phyloP scores from a whole-genome alignment of 768 basidiomycete species.

The Leucosporidium creatinivorum region DNA sequence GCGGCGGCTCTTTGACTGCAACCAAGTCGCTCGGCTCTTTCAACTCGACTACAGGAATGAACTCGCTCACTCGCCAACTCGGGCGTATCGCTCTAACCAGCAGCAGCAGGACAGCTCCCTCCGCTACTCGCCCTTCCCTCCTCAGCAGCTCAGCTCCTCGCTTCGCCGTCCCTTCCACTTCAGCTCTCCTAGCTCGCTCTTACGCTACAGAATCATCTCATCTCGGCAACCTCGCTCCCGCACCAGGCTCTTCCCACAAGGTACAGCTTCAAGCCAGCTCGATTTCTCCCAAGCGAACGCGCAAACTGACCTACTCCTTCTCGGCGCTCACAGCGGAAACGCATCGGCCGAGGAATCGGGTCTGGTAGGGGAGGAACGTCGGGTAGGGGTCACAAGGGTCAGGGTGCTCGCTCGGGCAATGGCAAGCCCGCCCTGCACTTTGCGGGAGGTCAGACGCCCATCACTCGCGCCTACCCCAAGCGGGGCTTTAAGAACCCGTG shows the following conservation, averaged over 20 bases:
- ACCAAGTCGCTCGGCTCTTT: no score
- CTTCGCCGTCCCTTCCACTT: no score
- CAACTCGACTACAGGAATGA: not conserved
- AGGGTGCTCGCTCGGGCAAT: slow-evolving; percentile 82
- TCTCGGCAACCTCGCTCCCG: slow-evolving; percentile 68
- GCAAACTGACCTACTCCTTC: not conserved
- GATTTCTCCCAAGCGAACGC: not conserved
- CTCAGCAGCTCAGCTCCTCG: not conserved
- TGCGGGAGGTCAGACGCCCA: slow-evolving; percentile 94
- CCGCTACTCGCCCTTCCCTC: not conserved
- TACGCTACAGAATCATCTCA: slow-evolving; percentile 21
- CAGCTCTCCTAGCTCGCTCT: not conserved
- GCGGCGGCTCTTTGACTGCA: no score
- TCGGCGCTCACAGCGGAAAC: slow-evolving; percentile 62
- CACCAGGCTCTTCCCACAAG: slow-evolving; percentile 60
- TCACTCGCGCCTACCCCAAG: slow-evolving; percentile 85
- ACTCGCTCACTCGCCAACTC: not conserved
- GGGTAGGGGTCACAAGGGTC: slow-evolving; percentile 89
- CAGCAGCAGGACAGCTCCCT: not conserved
- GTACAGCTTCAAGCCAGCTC: slow-evolving; percentile 41
- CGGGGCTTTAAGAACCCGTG: slow-evolving; percentile 88
- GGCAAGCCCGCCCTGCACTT: slow-evolving; percentile 75
- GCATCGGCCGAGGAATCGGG: slow-evolving; percentile 86
- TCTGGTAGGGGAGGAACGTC: slow-evolving; percentile 87
- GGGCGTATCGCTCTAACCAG: not conserved